Conservation (phyloP, 805 yeast genomes). For the Saccharomycopsis malanga region DNA sequence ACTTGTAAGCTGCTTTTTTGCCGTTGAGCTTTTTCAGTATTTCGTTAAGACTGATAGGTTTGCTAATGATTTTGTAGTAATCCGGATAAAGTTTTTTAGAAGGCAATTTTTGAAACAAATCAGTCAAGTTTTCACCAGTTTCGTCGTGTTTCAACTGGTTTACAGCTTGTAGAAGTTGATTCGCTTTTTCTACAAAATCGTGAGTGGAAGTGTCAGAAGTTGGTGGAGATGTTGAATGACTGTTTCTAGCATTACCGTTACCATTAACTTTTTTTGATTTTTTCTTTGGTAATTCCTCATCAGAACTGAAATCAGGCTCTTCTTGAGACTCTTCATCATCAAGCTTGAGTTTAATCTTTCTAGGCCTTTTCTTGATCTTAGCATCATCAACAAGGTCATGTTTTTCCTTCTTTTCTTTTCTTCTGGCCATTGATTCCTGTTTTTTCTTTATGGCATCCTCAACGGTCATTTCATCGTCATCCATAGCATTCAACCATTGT, state of each 20-base stretch:
- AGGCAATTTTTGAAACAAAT: constrained; percentile 64
- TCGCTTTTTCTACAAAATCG: constrained; percentile 22
- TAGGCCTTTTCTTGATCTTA: constrained; percentile 23
- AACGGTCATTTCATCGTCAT: constrained; percentile 51
- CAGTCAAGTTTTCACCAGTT: constrained; percentile 40
- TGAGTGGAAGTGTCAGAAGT: background rate
- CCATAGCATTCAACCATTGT: constrained; percentile 75
- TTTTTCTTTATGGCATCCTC: constrained; percentile 53
- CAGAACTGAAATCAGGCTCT: constrained; percentile 2
- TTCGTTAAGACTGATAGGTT: constrained; percentile 53
- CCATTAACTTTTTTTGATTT: constrained; percentile 3
- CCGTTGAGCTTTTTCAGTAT: constrained; percentile 53
- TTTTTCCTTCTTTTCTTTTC: constrained; percentile 30
- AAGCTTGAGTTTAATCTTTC: constrained; percentile 22
- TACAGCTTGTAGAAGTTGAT: constrained; percentile 38
- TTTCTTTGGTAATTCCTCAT: constrained; percentile 24
- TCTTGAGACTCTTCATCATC: constrained; percentile 20
- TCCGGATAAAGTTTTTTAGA: constrained; percentile 74
- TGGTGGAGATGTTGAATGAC: constrained; percentile 4
- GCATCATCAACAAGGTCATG: constrained; percentile 11
- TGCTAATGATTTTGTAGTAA: constrained; percentile 59
- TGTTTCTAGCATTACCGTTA: background rate
- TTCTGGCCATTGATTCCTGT: constrained; percentile 36
- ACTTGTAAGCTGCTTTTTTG: constrained; percentile 30
- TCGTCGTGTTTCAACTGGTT: constrained; percentile 37